Conservation (phyloP, 208 protist species). For the Trypanosoma scelopori region DNA sequence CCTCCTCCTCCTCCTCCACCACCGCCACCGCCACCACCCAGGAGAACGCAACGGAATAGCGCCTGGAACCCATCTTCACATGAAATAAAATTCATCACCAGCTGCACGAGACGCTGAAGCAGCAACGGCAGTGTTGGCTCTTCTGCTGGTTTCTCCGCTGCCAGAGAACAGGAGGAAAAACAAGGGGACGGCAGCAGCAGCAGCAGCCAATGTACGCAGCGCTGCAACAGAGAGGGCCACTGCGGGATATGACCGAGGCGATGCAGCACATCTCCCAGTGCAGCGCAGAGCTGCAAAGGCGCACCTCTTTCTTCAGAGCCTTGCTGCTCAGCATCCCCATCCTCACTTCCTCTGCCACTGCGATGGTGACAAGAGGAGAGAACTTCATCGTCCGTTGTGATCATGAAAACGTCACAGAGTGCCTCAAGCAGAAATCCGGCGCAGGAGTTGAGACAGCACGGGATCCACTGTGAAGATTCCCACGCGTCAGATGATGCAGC, state of each 20-base stretch:
- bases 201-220: slow-evolving; percentile 14
- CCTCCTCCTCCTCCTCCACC: neutral
- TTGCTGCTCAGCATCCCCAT: slow-evolving; percentile 11
- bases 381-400: slow-evolving; percentile 30
- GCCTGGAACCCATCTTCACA: slow-evolving; percentile 19
- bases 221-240: slow-evolving; percentile 61
- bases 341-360: neutral
- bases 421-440: slow-evolving; percentile 59
- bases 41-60: slow-evolving; percentile 20
- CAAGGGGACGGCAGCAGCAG: no score
- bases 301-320: slow-evolving; percentile 13
- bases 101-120: slow-evolving; percentile 16
- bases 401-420: slow-evolving; percentile 58
- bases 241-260: slow-evolving; percentile 59
- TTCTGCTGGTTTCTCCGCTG: no score
- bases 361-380: neutral
- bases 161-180: no score
- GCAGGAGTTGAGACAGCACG: slow-evolving; percentile 41
- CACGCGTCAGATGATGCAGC: neutral
- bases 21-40: neutral
- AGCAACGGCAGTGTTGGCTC: neutral
- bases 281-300: slow-evolving; percentile 14
- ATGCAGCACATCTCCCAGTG: slow-evolving; percentile 19
- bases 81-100: slow-evolving; percentile 23
- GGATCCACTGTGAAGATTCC: slow-evolving; percentile 36